Evolutionary conservation across 2,329 filamentous ascomycete species (phyloP).

Genomic region (Fusarium staphyleae): DNA sequence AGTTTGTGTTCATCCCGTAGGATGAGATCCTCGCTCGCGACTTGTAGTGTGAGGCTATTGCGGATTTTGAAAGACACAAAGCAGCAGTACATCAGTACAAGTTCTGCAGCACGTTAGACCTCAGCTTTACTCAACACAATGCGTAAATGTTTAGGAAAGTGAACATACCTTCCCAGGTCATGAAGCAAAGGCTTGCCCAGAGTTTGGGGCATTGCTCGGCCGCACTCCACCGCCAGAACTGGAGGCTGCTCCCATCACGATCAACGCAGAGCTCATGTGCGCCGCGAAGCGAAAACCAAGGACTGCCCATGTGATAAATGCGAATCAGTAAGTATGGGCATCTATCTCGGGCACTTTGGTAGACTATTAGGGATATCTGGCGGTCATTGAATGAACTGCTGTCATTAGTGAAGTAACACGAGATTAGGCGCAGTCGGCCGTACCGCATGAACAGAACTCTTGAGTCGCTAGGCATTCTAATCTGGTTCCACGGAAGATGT

Average conservation of each 20-base stretch:
- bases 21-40: slow-evolving; percentile 56
- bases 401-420: slow-evolving; percentile 5
- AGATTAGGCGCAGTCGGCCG: neutral
- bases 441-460: slow-evolving; percentile 64
- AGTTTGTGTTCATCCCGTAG: slow-evolving; percentile 58
- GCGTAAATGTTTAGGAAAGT: neutral
- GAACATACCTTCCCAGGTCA: slow-evolving; percentile 65
- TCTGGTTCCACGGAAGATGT: slow-evolving; percentile 51
- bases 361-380: slow-evolving; percentile 61
- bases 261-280: slow-evolving; percentile 62
- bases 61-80: slow-evolving; percentile 64
- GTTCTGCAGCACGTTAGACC: slow-evolving; percentile 51
- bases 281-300: slow-evolving; percentile 58
- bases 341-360: slow-evolving; percentile 53
- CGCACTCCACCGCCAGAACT: slow-evolving; percentile 60
- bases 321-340: slow-evolving; percentile 58
- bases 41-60: slow-evolving; percentile 52
- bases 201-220: slow-evolving; percentile 52
- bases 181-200: slow-evolving; percentile 64
- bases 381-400: slow-evolving; percentile 64
- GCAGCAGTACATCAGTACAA: slow-evolving; percentile 65
- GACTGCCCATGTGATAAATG: slow-evolving; percentile 48
- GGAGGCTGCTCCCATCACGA: slow-evolving; percentile 57
- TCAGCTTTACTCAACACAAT: too few relatives aligned
- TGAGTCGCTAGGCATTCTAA: slow-evolving; percentile 55